phyloP scores from a whole-genome alignment of 768 basidiomycete species.

The Serendipita sp. region DNA sequence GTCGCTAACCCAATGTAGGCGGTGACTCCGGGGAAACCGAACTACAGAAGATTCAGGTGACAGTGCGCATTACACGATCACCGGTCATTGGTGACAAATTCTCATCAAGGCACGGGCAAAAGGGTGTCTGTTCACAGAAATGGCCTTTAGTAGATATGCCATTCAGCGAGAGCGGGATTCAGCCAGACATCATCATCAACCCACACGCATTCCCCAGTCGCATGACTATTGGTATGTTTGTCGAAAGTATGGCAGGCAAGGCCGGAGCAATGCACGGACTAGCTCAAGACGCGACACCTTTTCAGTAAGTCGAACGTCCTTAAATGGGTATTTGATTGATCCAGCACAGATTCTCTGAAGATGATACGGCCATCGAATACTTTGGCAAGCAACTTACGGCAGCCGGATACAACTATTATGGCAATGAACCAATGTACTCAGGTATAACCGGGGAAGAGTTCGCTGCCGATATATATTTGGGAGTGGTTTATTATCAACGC shows the following conservation, averaged over 20 bases:
- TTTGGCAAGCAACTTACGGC: conserved; percentile 89
- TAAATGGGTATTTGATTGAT: conserved; percentile 11
- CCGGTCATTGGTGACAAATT: conserved; percentile 99
- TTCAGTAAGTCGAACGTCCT: conserved; percentile 46
- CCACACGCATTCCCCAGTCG: conserved; percentile 98
- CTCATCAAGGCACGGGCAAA: conserved; percentile 96
- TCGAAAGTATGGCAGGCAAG: conserved; percentile 99
- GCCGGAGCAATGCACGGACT: conserved; percentile 96
- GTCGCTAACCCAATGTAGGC: conserved; percentile 27
- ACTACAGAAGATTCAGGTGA: conserved; percentile 84
- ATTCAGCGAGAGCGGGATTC: conserved; percentile 96
- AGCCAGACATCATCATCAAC: conserved; percentile 98
- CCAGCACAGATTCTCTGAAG: conserved; percentile 65
- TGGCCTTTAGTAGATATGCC: conserved; percentile 99
- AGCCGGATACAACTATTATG: conserved; percentile 96
- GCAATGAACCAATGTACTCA: conserved; percentile 99
- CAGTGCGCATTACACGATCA: conserved; percentile 79
- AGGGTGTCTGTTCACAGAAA: conserved; percentile 98
- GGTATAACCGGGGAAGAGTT: conserved; percentile 99
- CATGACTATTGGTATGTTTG: conserved; percentile 99
- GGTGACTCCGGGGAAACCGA: conserved; percentile 76
- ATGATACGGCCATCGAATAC: conserved; percentile 94
- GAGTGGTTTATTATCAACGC: conserved; percentile 96
- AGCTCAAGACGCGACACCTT: conserved; percentile 96
- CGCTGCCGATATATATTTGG: conserved; percentile 95